phyloP scores from a whole-genome alignment of 208 protist genomes.

The Trichomonas gallinae region DNA sequence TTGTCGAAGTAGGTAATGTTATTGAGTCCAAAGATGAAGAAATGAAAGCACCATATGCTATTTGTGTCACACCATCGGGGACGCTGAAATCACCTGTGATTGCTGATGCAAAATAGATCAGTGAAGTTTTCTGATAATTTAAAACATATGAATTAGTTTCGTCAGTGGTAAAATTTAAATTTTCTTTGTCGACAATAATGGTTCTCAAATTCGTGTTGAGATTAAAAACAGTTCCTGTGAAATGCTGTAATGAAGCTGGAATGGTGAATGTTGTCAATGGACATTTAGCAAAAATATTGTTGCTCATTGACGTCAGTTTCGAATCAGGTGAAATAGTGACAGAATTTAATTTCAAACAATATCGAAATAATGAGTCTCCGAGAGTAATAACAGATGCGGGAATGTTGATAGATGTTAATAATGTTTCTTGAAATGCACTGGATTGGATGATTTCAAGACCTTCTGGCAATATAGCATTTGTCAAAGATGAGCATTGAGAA shows the following conservation, averaged over 20 bases:
- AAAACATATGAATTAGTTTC: not conserved
- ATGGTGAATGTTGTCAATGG: not conserved
- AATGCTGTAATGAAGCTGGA: not conserved
- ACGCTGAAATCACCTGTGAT: not conserved
- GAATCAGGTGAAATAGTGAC: not conserved
- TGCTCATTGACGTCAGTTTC: not conserved
- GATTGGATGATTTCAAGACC: not conserved
- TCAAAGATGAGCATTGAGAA: not conserved
- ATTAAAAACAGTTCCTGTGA: not conserved
- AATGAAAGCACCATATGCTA: not conserved
- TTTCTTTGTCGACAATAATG: not conserved
- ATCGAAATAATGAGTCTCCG: not conserved
- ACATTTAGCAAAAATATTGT: not conserved
- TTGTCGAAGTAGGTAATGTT: not conserved
- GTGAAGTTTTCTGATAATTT: not conserved
- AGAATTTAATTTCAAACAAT: not conserved
- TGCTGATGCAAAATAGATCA: not conserved
- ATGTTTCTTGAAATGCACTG: not conserved
- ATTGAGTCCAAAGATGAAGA: not conserved
- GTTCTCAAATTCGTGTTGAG: not conserved
- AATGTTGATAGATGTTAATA: not conserved
- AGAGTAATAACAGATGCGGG: not conserved
- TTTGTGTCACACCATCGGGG: not conserved
- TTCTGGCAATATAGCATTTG: not conserved
- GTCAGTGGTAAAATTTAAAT: not conserved